A percentile compares a stretch with the other conserved stretches of the same genome.
These are phyloP conservation scores for Basidiobolus meristosporus DNA, from an alignment of 371 early-diverging fungal species.

Conservation along the genomic window DNA sequence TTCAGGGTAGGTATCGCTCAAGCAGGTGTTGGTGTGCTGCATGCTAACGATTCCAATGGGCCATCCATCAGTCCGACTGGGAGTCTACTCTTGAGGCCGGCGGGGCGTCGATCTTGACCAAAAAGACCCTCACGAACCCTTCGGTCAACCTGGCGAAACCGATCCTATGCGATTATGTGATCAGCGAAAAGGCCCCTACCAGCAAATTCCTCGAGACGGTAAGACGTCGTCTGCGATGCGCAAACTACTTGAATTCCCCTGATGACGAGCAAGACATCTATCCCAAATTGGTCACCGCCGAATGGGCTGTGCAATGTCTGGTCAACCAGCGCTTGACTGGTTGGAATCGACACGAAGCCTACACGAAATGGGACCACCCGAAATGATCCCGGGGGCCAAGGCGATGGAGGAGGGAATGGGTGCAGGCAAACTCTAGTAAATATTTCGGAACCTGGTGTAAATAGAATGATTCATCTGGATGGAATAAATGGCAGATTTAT, in stretches of 20 bases:
- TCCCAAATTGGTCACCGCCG: background rate
- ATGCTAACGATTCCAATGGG: background rate
- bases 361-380: background rate
- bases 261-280: no score
- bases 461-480: no score
- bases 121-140: background rate
- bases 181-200: background rate
- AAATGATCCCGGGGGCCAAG: no score
- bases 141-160: background rate
- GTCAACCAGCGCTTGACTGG: background rate
- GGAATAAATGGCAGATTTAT: no score
- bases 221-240: no score
- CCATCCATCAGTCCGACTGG: background rate
- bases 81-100: background rate
- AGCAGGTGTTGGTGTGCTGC: no score
- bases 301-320: constrained; percentile 1
- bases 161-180: background rate
- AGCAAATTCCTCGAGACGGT: background rate
- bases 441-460: no score
- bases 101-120: background rate
- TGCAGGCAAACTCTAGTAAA: no score
- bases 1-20: background rate
- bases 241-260: background rate
- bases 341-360: background rate
- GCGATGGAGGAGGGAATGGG: no score